Conservation (phyloP, 371 early-diverging fungal genomes). For the Choanephora cucurbitarum region DNA sequence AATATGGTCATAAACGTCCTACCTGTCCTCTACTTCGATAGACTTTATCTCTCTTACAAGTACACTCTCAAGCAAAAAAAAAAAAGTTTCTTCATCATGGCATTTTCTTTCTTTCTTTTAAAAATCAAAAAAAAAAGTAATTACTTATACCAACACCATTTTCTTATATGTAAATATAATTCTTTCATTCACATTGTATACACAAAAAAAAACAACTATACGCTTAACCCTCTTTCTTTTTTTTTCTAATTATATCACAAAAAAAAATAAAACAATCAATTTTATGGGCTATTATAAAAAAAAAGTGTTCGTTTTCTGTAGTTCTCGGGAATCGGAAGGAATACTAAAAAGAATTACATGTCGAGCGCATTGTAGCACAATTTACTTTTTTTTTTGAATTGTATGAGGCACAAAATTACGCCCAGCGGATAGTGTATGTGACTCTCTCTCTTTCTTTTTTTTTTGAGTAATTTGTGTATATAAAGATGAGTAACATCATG, state of each 20-base stretch:
- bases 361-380: slow-evolving; percentile 9
- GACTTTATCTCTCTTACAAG: neutral
- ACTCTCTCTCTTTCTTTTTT: neutral
- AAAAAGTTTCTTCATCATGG: neutral
- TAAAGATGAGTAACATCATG: too few relatives aligned
- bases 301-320: neutral
- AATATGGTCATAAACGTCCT: slow-evolving; percentile 44
- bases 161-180: slow-evolving; percentile 2
- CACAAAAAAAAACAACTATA: slow-evolving; percentile 1
- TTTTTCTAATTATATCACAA: neutral
- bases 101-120: too few relatives aligned
- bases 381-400: neutral
- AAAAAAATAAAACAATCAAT: neutral
- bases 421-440: neutral
- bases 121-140: neutral
- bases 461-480: too few relatives aligned
- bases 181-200: neutral
- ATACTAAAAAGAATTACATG: slow-evolving; percentile 5
- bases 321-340: slow-evolving; percentile 14
- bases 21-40: slow-evolving; percentile 43
- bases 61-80: neutral
- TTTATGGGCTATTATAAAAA: neutral
- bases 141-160: slow-evolving; percentile 1
- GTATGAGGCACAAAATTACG: neutral
- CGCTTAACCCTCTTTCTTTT: neutral